Percentiles rank a stretch among this genome's conserved stretches.
Conservation (phyloP, 1,139 yeast genomes). For the Debaryomyces psychrophilus region DNA sequence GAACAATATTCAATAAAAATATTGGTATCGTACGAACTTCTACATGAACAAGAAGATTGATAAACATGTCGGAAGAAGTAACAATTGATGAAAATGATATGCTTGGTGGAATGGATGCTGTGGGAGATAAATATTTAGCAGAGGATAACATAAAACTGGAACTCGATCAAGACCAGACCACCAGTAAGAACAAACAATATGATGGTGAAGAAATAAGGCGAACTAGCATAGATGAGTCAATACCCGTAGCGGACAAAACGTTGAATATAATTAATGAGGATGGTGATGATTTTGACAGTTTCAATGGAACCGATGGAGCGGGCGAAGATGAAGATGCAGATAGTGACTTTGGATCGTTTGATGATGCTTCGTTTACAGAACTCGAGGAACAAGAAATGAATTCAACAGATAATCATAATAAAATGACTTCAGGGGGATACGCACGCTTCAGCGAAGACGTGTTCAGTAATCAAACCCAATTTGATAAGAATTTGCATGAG, state of each 20-base stretch:
- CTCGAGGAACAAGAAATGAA: conserved; percentile 18
- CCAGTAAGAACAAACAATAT: not conserved
- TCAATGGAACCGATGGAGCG: not conserved
- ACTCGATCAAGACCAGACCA: not conserved
- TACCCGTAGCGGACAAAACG: not conserved
- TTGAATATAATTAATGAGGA: conserved; percentile 1
- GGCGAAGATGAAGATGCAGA: conserved; percentile 27
- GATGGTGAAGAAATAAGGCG: not conserved
- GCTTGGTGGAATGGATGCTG: not conserved
- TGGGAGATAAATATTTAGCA: not conserved
- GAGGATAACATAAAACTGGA: not conserved
- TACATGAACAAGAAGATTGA: not conserved
- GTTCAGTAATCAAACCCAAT: conserved; percentile 18
- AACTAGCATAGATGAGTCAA: not conserved
- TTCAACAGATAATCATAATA: not conserved
- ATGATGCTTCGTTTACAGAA: conserved; percentile 46
- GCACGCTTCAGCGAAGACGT: conserved; percentile 18
- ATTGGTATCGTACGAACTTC: not conserved
- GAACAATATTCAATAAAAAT: not conserved
- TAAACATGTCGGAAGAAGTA: not conserved
- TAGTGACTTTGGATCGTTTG: conserved; percentile 46
- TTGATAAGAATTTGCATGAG: conserved; percentile 20
- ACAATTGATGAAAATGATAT: not conserved
- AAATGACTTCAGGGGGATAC: not conserved
- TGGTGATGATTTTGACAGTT: not conserved